Percentiles rank a stretch among this genome's conserved stretches.
Conservation (phyloP, 352 stramenopile species). For the Globisporangium apiculatum region DNA sequence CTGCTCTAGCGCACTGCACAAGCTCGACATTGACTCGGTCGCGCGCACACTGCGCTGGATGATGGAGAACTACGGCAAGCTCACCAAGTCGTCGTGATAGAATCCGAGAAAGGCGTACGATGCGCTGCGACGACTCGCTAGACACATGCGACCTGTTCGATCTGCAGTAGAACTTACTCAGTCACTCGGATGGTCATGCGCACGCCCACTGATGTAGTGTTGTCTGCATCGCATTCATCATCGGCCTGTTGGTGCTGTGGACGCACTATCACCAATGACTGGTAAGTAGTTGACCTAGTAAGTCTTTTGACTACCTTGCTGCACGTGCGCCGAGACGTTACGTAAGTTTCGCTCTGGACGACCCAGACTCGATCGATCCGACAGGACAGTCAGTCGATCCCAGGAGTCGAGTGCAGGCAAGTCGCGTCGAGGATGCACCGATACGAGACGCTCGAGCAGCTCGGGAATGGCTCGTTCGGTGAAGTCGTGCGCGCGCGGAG, state of each 20-base stretch:
- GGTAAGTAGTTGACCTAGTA: too few species aligned
- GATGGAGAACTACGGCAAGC: constrained; percentile 55
- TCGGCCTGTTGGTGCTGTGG: too few species aligned
- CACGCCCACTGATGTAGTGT: too few species aligned
- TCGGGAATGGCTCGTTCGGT: constrained; percentile 92
- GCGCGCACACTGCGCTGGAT: constrained; percentile 66
- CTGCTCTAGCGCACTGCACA: constrained; percentile 66
- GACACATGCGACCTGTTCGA: constrained; percentile 15
- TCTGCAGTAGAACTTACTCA: too few species aligned
- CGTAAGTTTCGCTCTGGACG: too few species aligned
- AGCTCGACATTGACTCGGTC: constrained; percentile 79
- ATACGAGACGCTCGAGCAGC: constrained; percentile 88
- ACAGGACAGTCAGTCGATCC: too few species aligned
- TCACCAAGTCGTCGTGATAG: constrained; percentile 26
- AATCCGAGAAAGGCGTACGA: neutral
- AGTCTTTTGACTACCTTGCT: too few species aligned
- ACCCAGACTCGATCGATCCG: too few species aligned
- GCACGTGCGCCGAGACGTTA: too few species aligned
- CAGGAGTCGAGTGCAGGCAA: neutral
- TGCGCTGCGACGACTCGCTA: constrained; percentile 9
- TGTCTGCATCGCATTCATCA: too few species aligned
- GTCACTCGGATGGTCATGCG: too few species aligned
- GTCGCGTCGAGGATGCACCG: constrained; percentile 60
- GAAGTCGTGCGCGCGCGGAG: constrained; percentile 90
- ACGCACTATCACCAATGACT: too few species aligned